These are phyloP conservation scores for Annulohypoxylon moriforme DNA, from an alignment of 495 filamentous ascomycete genomes.

Conservation along the genomic window DNA sequence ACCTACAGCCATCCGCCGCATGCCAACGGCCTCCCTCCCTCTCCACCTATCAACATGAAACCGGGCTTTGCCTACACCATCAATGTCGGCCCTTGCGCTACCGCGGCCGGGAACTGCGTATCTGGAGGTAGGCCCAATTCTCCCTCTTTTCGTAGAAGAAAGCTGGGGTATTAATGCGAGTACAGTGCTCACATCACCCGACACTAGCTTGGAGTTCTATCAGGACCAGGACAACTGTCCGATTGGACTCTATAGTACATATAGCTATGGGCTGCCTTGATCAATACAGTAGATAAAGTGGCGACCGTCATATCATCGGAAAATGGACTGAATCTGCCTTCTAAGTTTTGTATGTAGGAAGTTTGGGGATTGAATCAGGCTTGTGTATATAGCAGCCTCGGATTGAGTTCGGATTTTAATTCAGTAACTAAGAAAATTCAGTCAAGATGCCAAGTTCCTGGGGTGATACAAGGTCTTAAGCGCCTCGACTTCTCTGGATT, in stretches of 20 bases:
- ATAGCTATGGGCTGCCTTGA: conserved; percentile 40
- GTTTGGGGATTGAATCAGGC: background rate
- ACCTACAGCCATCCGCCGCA: conserved; percentile 44
- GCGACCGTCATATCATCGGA: background rate
- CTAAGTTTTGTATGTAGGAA: no score
- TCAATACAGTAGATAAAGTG: conserved; percentile 11
- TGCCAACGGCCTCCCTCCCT: conserved; percentile 29
- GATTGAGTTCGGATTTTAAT: background rate
- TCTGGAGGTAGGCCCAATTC: conserved; percentile 36
- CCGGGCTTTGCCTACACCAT: conserved; percentile 46
- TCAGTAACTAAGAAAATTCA: background rate
- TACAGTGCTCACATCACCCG: conserved; percentile 33
- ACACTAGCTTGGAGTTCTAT: conserved; percentile 34
- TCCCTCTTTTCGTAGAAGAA: background rate
- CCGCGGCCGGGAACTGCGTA: conserved; percentile 39
- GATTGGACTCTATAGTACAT: conserved; percentile 33
- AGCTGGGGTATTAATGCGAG: background rate
- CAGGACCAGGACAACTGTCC: conserved; percentile 23
- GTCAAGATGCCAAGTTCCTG: conserved; percentile 3
- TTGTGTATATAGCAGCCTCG: background rate
- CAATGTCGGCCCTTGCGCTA: conserved; percentile 43
- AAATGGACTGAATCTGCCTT: background rate
- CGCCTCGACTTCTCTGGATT: conserved; percentile 7
- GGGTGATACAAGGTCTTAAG: background rate
- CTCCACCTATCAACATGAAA: conserved; percentile 46